A percentile compares a stretch with the other conserved stretches of the same genome.
Evolutionary conservation across 2,329 filamentous ascomycete genomes (phyloP).

Genomic region (Penicillium sclerotigenum): DNA sequence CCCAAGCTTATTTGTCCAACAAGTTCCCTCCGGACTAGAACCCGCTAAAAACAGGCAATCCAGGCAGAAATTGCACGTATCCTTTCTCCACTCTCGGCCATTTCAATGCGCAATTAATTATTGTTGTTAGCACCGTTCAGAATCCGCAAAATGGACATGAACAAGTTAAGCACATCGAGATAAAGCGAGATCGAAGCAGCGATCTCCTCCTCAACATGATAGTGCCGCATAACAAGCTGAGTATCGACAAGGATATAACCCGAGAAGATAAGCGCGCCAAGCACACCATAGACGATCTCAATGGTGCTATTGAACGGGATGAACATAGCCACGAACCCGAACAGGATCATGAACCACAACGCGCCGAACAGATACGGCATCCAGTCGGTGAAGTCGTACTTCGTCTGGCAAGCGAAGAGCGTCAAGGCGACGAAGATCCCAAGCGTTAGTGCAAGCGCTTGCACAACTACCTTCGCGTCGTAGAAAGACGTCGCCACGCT

Average conservation of each 20-base stretch:
- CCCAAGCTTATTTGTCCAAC: background rate
- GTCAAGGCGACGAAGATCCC: constrained; percentile 63
- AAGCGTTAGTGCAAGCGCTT: constrained; percentile 81
- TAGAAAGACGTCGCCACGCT: constrained; percentile 92
- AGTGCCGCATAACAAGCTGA: constrained; percentile 89
- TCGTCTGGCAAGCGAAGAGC: constrained; percentile 91
- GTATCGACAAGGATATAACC: constrained; percentile 96
- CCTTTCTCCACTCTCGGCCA: background rate
- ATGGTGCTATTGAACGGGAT: constrained; percentile 77
- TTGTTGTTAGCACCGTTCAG: constrained; percentile 86
- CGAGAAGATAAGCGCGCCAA: constrained; percentile 83
- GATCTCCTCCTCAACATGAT: constrained; percentile 98
- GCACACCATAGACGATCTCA: constrained; percentile 79
- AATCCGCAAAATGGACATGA: constrained; percentile 91
- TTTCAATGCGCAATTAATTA: constrained; percentile 57
- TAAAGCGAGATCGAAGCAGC: constrained; percentile 93
- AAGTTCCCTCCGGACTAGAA: background rate
- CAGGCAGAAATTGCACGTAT: background rate
- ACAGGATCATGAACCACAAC: constrained; percentile 85
- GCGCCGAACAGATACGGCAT: constrained; percentile 90
- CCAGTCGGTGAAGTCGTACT: constrained; percentile 98
- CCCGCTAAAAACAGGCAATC: background rate
- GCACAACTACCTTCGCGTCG: constrained; percentile 75
- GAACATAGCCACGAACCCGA: constrained; percentile 89
- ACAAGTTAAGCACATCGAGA: constrained; percentile 94